Conservation (phyloP, 805 yeast species). For the Saccharomycopsis capsularis region DNA sequence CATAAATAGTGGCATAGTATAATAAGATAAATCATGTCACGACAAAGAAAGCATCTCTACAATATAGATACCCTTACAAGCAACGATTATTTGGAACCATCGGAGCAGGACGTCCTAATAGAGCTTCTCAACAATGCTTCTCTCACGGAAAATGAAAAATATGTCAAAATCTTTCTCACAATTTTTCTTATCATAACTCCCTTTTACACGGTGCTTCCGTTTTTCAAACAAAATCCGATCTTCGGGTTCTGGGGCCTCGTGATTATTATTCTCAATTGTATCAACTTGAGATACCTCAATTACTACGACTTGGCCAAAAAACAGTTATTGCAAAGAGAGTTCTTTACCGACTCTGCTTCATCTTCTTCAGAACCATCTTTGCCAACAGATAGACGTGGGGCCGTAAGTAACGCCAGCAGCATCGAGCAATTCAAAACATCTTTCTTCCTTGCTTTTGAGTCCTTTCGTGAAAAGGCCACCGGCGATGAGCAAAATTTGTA, state of each 20-base stretch:
- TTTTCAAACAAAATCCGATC: constrained; percentile 11
- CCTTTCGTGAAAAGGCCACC: no score
- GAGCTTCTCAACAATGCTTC: constrained; percentile 10
- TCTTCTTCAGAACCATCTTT: no score
- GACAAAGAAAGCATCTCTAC: constrained; percentile 10
- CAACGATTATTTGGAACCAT: constrained; percentile 18
- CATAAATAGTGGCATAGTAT: no score
- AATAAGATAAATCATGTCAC: constrained; percentile 3
- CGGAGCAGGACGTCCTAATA: constrained; percentile 21
- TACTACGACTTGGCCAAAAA: constrained; percentile 5
- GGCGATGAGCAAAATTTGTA: no score
- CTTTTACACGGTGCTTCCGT: constrained; percentile 9
- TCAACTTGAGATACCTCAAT: constrained; percentile 14
- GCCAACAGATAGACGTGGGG: neutral
- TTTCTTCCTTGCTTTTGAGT: neutral
- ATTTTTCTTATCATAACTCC: constrained; percentile 14
- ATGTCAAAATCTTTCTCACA: constrained; percentile 2
- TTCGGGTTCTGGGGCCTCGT: constrained; percentile 2
- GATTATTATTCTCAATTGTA: constrained; percentile 1
- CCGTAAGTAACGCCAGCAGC: neutral
- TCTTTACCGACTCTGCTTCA: neutral
- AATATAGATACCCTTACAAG: constrained; percentile 5
- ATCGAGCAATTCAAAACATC: neutral
- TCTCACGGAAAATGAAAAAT: neutral
- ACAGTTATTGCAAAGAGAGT: neutral